These are phyloP conservation scores for Nematodospora valgi DNA, from an alignment of 805 yeast genomes.

Conservation along the genomic window DNA sequence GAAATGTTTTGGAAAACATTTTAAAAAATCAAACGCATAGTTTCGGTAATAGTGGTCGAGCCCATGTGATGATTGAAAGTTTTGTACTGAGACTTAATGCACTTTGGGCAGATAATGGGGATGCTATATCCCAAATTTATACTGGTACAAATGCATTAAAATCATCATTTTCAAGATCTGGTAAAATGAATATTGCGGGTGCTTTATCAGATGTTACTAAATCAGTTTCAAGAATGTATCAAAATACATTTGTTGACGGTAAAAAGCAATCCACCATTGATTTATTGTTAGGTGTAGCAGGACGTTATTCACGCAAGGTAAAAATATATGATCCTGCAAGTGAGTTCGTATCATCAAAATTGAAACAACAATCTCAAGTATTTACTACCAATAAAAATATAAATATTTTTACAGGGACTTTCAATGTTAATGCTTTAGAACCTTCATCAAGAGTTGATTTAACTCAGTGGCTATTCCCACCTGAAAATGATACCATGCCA, in stretches of 20 bases:
- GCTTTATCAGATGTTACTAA: constrained; percentile 97
- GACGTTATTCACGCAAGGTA: constrained; percentile 63
- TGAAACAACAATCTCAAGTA: constrained; percentile 44
- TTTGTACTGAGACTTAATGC: constrained; percentile 73
- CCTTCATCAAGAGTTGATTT: constrained; percentile 45
- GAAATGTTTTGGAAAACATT: constrained; percentile 55
- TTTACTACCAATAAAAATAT: constrained; percentile 63
- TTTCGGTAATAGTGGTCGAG: constrained; percentile 17
- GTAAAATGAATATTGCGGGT: constrained; percentile 95
- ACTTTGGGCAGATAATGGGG: constrained; percentile 75
- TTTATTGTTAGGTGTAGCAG: constrained; percentile 74
- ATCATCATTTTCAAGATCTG: constrained; percentile 89
- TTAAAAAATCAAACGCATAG: constrained; percentile 22
- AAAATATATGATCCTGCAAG: constrained; percentile 81
- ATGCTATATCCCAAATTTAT: constrained; percentile 60
- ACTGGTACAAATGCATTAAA: constrained; percentile 63
- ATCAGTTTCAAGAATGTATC: constrained; percentile 91
- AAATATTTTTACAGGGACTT: constrained; percentile 76
- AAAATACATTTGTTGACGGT: constrained; percentile 92
- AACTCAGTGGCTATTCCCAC: constrained; percentile 79
- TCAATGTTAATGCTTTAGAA: constrained; percentile 74
- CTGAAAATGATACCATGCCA: constrained; percentile 50
- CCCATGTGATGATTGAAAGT: constrained; percentile 33
- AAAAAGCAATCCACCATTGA: constrained; percentile 89
- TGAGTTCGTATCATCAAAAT: constrained; percentile 72